Evolutionary conservation across 768 basidiomycete genomes (phyloP).

Genomic region (Boletus tylopilopsis): DNA sequence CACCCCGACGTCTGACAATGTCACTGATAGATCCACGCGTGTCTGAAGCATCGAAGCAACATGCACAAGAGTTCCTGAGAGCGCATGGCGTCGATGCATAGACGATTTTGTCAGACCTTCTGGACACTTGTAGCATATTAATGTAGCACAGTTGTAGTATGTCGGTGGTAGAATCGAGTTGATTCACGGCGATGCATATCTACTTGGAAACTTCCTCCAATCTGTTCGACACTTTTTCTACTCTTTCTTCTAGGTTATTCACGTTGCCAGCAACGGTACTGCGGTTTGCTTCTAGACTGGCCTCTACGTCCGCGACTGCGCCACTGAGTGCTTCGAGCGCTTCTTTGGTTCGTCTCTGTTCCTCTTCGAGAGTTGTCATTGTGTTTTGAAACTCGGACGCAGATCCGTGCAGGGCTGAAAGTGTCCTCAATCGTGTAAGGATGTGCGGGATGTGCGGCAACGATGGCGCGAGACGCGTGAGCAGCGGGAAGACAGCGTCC

Average conservation of each 20-base stretch:
- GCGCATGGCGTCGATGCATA: slow-evolving; percentile 24
- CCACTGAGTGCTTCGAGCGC: slow-evolving; percentile 62
- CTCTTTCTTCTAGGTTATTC: slow-evolving; percentile 58
- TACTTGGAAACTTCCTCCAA: slow-evolving; percentile 35
- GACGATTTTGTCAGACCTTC: neutral
- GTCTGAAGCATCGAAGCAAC: slow-evolving; percentile 45
- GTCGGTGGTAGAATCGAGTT: slow-evolving; percentile 4
- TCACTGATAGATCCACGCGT: slow-evolving; percentile 40
- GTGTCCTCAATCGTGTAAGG: slow-evolving; percentile 80
- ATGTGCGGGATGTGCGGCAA: slow-evolving; percentile 88
- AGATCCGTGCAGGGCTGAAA: slow-evolving; percentile 76
- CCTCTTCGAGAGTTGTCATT: slow-evolving; percentile 63
- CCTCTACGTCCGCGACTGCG: slow-evolving; percentile 70
- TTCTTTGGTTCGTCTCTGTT: slow-evolving; percentile 62
- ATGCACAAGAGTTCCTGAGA: slow-evolving; percentile 40
- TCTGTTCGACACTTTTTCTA: slow-evolving; percentile 44
- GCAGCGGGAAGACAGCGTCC: slow-evolving; percentile 65
- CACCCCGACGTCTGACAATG: neutral
- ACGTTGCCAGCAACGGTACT: slow-evolving; percentile 72
- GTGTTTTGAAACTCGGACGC: slow-evolving; percentile 74
- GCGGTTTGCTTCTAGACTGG: slow-evolving; percentile 72
- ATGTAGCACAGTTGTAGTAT: neutral
- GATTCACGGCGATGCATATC: neutral
- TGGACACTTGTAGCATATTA: neutral
- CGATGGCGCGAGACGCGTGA: slow-evolving; percentile 66